Percentiles rank a stretch among this genome's conserved stretches.
phyloP scores from a whole-genome alignment of 1,139 yeast species.

The Yamadazyma atlantica region DNA sequence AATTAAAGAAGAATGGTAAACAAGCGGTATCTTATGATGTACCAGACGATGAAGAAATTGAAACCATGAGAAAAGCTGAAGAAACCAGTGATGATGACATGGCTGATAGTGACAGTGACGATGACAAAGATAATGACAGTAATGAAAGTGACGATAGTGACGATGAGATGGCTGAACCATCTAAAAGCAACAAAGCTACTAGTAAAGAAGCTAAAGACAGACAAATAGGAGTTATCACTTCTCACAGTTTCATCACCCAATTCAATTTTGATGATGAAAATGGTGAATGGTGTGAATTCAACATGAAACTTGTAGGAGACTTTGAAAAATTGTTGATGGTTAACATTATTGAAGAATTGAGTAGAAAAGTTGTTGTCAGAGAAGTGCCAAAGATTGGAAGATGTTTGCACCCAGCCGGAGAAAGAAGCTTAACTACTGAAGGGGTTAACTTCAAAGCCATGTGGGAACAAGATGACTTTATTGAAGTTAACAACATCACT shows the following conservation, averaged over 20 bases:
- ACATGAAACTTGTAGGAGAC: constrained; percentile 71
- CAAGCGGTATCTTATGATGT: constrained; percentile 92
- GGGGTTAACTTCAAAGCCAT: constrained; percentile 97
- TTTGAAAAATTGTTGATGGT: constrained; percentile 96
- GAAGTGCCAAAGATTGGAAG: constrained; percentile 91
- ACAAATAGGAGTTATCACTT: constrained; percentile 75
- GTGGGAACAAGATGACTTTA: constrained; percentile 97
- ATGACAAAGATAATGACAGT: constrained; percentile 17
- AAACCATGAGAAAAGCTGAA: constrained; percentile 81
- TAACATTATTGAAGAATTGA: constrained; percentile 88
- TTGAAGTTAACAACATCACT: constrained; percentile 82
- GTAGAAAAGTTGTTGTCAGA: constrained; percentile 88
- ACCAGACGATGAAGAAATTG: constrained; percentile 91
- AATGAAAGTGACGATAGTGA: constrained; percentile 25
- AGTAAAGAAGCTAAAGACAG: constrained; percentile 70
- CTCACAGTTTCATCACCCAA: constrained; percentile 69
- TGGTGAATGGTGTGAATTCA: constrained; percentile 94
- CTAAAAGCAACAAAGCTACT: constrained; percentile 5
- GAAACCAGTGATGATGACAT: constrained; percentile 66
- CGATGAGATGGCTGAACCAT: constrained; percentile 8
- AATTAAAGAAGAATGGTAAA: constrained; percentile 58
- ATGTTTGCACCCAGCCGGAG: constrained; percentile 73
- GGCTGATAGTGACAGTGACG: constrained; percentile 28
- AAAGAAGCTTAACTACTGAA: constrained; percentile 85
- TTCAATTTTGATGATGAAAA: constrained; percentile 86